Evolutionary conservation across 1,284 basidiomycete species (phyloP).

Genomic region (Sporisorium sorghi): DNA sequence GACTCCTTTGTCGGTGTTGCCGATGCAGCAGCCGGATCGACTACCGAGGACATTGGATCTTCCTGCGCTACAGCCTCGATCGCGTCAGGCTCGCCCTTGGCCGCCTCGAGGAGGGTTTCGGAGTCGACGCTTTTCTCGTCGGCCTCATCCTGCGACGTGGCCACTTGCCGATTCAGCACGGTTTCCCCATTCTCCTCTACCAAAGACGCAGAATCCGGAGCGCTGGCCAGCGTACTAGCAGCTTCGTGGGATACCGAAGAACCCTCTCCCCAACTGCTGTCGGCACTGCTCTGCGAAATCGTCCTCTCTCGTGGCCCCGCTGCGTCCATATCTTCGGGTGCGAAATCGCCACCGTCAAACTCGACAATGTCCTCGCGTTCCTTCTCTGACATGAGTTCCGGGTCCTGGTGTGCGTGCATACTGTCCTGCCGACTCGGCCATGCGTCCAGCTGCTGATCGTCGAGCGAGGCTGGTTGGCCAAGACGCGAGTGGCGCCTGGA

Average conservation of each 20-base stretch:
- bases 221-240: slow-evolving; percentile 5
- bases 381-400: slow-evolving; percentile 47
- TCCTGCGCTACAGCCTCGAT: slow-evolving; percentile 32
- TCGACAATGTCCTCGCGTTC: slow-evolving; percentile 50
- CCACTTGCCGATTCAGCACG: background rate
- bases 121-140: slow-evolving; percentile 35
- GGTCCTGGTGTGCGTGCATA: slow-evolving; percentile 27
- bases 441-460: background rate
- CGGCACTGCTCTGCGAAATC: slow-evolving; percentile 34
- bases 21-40: slow-evolving; percentile 28
- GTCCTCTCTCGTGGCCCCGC: slow-evolving; percentile 17
- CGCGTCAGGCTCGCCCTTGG: slow-evolving; percentile 36
- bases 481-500: slow-evolving; percentile 29
- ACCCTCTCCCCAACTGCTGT: slow-evolving; percentile 39
- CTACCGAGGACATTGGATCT: slow-evolving; percentile 26
- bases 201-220: slow-evolving; percentile 1
- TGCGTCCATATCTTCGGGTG: slow-evolving; percentile 35
- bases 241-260: slow-evolving; percentile 29
- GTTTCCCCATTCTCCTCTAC: slow-evolving; percentile 1
- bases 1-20: slow-evolving; percentile 27
- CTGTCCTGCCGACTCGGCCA: slow-evolving; percentile 7
- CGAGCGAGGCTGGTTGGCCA: slow-evolving; percentile 13
- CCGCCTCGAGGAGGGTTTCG: slow-evolving; percentile 41
- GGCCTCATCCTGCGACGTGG: slow-evolving; percentile 10
- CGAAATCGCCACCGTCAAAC: slow-evolving; percentile 47